Evolutionary conservation across 1,139 yeast species (phyloP).

Genomic region (Candida tetrigidarum): DNA sequence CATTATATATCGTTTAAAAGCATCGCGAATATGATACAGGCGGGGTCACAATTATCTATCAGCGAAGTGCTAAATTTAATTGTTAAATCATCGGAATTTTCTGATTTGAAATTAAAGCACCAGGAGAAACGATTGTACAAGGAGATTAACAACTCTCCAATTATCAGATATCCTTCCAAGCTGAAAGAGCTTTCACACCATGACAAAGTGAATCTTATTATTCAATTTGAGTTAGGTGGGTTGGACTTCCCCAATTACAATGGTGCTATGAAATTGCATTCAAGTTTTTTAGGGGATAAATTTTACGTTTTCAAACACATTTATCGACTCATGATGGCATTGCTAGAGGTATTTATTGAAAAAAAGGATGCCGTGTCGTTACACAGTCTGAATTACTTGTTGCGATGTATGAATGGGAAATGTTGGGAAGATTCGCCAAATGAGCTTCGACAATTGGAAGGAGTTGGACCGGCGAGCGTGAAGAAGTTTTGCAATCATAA

Average conservation of each 20-base stretch:
- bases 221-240: slow-evolving; percentile 54
- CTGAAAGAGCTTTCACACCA: slow-evolving; percentile 23
- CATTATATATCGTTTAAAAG: slow-evolving; percentile 49
- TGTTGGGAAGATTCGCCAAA: slow-evolving; percentile 53
- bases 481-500: slow-evolving; percentile 38
- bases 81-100: slow-evolving; percentile 42
- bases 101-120: slow-evolving; percentile 38
- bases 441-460: slow-evolving; percentile 47
- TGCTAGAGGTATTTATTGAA: slow-evolving; percentile 44
- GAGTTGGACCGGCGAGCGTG: slow-evolving; percentile 43
- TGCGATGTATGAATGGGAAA: slow-evolving; percentile 40
- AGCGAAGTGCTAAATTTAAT: slow-evolving; percentile 29
- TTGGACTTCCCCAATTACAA: slow-evolving; percentile 44
- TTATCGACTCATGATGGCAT: slow-evolving; percentile 42
- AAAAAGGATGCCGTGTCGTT: slow-evolving; percentile 45
- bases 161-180: slow-evolving; percentile 32
- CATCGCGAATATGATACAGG: slow-evolving; percentile 34
- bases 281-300: slow-evolving; percentile 46
- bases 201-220: slow-evolving; percentile 39
- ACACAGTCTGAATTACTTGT: slow-evolving; percentile 33
- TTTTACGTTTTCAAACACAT: slow-evolving; percentile 39
- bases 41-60: slow-evolving; percentile 16
- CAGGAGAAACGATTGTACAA: slow-evolving; percentile 47
- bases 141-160: slow-evolving; percentile 41
- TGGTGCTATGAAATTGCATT: slow-evolving; percentile 39